Evolutionary conservation across 2,329 filamentous ascomycete species (phyloP).

Genomic region (Clonostachys chloroleuca): DNA sequence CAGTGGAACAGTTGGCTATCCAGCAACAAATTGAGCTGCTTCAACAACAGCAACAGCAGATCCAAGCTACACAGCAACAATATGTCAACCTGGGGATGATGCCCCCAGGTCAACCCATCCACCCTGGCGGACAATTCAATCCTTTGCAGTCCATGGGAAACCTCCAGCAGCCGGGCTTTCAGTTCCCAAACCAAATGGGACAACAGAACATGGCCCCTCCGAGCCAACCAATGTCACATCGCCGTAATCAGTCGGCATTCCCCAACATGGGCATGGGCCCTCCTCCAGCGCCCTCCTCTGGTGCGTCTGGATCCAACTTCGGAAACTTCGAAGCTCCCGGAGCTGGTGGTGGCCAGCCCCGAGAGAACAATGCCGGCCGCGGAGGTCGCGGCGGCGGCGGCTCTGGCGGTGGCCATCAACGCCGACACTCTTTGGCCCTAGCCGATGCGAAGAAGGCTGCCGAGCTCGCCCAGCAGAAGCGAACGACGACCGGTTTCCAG

Average conservation of each 20-base stretch:
- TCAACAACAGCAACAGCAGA: constrained; percentile 97
- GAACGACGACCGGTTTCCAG: constrained; percentile 89
- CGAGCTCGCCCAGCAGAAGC: constrained; percentile 93
- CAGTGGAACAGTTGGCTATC: constrained; percentile 96
- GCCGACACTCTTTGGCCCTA: constrained; percentile 89
- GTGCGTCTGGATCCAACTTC: constrained; percentile 74
- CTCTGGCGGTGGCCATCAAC: constrained; percentile 75
- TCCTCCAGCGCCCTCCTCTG: constrained; percentile 87
- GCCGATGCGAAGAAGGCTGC: constrained; percentile 97
- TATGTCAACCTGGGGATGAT: constrained; percentile 98
- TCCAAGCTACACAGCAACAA: constrained; percentile 93
- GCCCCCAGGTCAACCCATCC: constrained; percentile 72
- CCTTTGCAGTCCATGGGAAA: constrained; percentile 78
- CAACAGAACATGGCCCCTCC: constrained; percentile 67
- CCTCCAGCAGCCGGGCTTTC: constrained; percentile 78
- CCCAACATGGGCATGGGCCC: constrained; percentile 88
- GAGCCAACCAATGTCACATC: constrained; percentile 79
- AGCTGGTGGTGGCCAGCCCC: constrained; percentile 7
- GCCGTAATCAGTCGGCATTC: constrained; percentile 95
- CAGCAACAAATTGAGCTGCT: constrained; percentile 97
- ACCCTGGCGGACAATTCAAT: constrained; percentile 67
- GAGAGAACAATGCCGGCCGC: constrained; percentile 40
- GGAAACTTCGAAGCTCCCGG: constrained; percentile 68
- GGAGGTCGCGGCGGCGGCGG: constrained; percentile 69
- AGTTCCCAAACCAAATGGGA: constrained; percentile 77